Percentiles rank a stretch among this genome's conserved stretches.
Conservation (phyloP, 345 rosid species). For the Hevea brasiliensis region DNA sequence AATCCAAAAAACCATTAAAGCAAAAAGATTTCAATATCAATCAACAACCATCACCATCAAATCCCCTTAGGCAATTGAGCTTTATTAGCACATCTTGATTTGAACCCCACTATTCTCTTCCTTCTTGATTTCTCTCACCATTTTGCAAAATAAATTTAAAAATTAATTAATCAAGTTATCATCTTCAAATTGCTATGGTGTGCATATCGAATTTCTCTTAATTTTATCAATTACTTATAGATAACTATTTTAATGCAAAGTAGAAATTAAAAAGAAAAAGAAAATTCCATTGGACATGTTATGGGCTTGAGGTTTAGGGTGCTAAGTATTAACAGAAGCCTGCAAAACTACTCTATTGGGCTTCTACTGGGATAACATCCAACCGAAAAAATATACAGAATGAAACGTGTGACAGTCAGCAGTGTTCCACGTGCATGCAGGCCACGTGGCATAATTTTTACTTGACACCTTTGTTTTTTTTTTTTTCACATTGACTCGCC, state of each 20-base stretch:
- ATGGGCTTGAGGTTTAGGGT: too few relatives aligned
- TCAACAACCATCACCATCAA: constrained; percentile 12
- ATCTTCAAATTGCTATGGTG: too few relatives aligned
- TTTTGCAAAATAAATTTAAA: too few relatives aligned
- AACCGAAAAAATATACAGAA: background rate
- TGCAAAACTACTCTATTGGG: too few relatives aligned
- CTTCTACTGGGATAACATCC: too few relatives aligned
- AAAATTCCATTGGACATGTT: too few relatives aligned
- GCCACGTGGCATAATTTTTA: constrained; percentile 9
- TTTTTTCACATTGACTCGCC: background rate
- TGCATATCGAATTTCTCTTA: too few relatives aligned
- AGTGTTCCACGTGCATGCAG: background rate
- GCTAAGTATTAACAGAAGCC: too few relatives aligned
- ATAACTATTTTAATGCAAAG: too few relatives aligned
- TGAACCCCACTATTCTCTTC: background rate
- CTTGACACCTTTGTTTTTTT: too few relatives aligned
- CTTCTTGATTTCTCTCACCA: background rate
- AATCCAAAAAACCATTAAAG: background rate
- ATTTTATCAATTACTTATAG: too few relatives aligned
- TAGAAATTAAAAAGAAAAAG: background rate
- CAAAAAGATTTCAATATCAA: background rate
- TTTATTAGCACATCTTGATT: constrained; percentile 16
- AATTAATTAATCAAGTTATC: too few relatives aligned
- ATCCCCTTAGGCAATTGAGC: constrained; percentile 14
- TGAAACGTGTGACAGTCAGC: background rate